A percentile compares a stretch with the other conserved stretches of the same genome.
Evolutionary conservation across 371 early-diverging fungal species (phyloP).

Genomic region (Mucor sp.): DNA sequence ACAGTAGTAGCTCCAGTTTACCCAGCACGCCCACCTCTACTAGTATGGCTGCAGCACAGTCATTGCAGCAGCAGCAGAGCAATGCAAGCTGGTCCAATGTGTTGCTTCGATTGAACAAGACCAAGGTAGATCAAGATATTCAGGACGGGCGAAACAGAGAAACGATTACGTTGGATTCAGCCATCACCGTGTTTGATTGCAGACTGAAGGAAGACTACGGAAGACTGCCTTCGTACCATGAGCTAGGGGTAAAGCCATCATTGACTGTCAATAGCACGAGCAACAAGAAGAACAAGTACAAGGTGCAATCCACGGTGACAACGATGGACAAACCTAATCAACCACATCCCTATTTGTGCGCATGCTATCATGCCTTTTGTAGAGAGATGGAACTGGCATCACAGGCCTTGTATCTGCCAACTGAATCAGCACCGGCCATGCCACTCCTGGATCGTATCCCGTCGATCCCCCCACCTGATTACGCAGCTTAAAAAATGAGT

Average conservation of each 20-base stretch:
- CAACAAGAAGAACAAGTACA: slow-evolving; percentile 6
- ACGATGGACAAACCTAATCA: slow-evolving; percentile 13
- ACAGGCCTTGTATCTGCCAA: slow-evolving; percentile 26
- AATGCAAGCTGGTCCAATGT: slow-evolving; percentile 24
- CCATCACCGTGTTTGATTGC: slow-evolving; percentile 45
- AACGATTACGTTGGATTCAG: slow-evolving; percentile 29
- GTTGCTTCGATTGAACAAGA: slow-evolving; percentile 23
- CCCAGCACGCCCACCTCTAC: not conserved
- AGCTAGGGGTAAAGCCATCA: slow-evolving; percentile 31
- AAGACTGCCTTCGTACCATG: slow-evolving; percentile 43
- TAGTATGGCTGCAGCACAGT: not conserved
- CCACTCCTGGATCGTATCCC: slow-evolving; percentile 38
- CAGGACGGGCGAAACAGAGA: slow-evolving; percentile 18
- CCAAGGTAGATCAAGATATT: slow-evolving; percentile 15
- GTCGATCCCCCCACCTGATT: slow-evolving; percentile 47
- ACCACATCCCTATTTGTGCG: slow-evolving; percentile 32
- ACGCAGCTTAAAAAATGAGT: slow-evolving; percentile 11
- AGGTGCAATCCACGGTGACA: not conserved
- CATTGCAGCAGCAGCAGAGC: not conserved
- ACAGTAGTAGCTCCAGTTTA: slow-evolving; percentile 1
- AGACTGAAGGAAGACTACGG: slow-evolving; percentile 51
- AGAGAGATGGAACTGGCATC: slow-evolving; percentile 43
- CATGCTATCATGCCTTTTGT: slow-evolving; percentile 42
- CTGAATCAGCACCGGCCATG: slow-evolving; percentile 18
- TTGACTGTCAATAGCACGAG: not conserved